Percentiles rank a stretch among this genome's conserved stretches.
Conservation (phyloP, 164 flowering plant genomes). For the Chloranthus sessilifolius region DNA sequence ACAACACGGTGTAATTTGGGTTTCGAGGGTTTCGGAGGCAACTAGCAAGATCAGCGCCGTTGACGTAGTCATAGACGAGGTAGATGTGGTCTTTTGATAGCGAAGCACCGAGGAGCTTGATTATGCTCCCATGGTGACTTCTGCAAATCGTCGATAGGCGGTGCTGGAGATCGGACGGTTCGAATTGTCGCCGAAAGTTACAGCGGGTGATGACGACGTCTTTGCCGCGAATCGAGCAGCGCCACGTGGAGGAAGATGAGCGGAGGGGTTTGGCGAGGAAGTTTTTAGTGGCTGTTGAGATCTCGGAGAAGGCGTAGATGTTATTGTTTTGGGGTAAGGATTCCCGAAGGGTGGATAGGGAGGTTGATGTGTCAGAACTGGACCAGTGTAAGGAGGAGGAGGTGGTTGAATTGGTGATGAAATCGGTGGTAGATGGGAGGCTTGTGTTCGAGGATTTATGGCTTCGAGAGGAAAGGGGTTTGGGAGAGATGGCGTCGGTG, state of each 20-base stretch:
- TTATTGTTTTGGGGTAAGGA: slow-evolving; percentile 35
- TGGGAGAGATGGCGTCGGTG: too few species aligned
- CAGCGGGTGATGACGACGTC: slow-evolving; percentile 55
- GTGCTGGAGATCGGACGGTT: slow-evolving; percentile 23
- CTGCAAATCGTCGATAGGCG: slow-evolving; percentile 43
- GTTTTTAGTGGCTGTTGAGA: slow-evolving; percentile 44
- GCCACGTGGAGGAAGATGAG: slow-evolving; percentile 63
- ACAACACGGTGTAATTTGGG: slow-evolving; percentile 61
- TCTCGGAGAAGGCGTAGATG: slow-evolving; percentile 45
- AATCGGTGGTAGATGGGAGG: too few species aligned
- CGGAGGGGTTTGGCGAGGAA: slow-evolving; percentile 37
- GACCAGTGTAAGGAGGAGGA: slow-evolving; percentile 29
- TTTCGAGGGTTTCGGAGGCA: slow-evolving; percentile 60
- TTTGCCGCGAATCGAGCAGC: slow-evolving; percentile 43
- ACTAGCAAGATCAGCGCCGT: slow-evolving; percentile 49
- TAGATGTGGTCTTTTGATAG: slow-evolving; percentile 54
- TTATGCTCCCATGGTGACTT: slow-evolving; percentile 57
- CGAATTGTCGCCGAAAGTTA: slow-evolving; percentile 39
- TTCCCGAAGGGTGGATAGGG: slow-evolving; percentile 31
- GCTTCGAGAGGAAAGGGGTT: too few species aligned
- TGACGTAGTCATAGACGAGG: slow-evolving; percentile 67
- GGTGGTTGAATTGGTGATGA: background rate
- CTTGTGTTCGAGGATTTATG: too few species aligned
- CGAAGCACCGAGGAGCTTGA: slow-evolving; percentile 70
- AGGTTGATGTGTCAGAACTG: slow-evolving; percentile 13